Conservation (phyloP, 345 rosid species). For the Hevea brasiliensis region DNA sequence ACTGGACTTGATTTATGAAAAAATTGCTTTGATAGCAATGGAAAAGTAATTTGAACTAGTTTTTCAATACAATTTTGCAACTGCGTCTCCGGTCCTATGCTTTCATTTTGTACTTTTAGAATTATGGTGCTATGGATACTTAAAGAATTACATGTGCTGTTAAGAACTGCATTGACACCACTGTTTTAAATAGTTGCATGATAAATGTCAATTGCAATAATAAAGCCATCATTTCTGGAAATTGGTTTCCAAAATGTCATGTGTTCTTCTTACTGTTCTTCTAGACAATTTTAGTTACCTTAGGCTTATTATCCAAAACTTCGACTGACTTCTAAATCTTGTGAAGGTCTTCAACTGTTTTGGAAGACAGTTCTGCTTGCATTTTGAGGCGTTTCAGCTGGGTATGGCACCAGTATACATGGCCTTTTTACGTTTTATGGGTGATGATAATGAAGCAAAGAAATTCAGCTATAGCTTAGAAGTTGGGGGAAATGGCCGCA, state of each 20-base stretch:
- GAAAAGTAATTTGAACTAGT: background rate
- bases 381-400: constrained; percentile 90
- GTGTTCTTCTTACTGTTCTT: background rate
- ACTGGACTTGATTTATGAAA: no score
- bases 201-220: background rate
- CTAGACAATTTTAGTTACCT: background rate
- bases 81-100: background rate
- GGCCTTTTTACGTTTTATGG: constrained; percentile 92
- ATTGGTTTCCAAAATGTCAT: background rate
- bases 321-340: background rate
- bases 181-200: background rate
- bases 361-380: constrained; percentile 89
- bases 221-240: background rate
- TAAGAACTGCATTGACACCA: background rate
- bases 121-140: background rate
- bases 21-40: background rate
- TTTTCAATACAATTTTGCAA: background rate
- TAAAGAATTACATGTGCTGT: background rate
- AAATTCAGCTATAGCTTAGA: constrained; percentile 79
- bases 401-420: constrained; percentile 84
- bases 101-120: background rate
- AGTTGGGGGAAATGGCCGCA: constrained; percentile 76
- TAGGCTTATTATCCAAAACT: background rate
- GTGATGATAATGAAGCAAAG: constrained; percentile 84
- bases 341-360: constrained; percentile 83